Evolutionary conservation across 495 filamentous ascomycete genomes (phyloP), one percentile per base, ranked within the genome.

Genomic region (Evernia prunastri): DNA sequence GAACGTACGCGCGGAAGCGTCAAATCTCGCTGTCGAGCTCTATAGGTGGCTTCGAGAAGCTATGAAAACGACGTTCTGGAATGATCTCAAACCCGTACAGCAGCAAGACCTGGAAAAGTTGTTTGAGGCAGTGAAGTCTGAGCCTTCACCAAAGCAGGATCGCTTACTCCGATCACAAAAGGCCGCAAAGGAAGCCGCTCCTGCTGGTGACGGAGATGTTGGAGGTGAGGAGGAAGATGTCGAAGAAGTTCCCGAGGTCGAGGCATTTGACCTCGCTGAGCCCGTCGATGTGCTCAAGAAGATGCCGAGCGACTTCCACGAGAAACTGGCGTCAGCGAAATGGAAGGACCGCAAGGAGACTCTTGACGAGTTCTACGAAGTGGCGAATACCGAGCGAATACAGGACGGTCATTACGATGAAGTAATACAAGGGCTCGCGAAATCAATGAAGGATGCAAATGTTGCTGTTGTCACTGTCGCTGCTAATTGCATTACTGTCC

Each of bases 271-370:
- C 74, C 80, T 99, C 23, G 91, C 88, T 51, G 91, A 96, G 67
- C 89, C 93, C 0, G 86, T 97, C 37, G 91, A 97, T 73, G 88
- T 96, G 3, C 70, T 91, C 58, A 80, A 86, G n/a, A 96, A 94
- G 69, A 75, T 97, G 13, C 89, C 94, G 2, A 85, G 85, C 27
- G 83, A 91, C 71, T 89, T 96, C 61, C 79, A 83, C 56, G 94
- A 97, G 35, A 86, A 88, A 49, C 76, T 97, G 40, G 85, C 81
- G 3, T 96, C 92, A 42, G 84, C 92, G 17, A 99, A 97, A 70
- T 99, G 95, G 95, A 97, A 97, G 73, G 95, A 99, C 69, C 84
- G 95, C 63, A 97, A 97, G 76, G 95, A 99, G 57, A 89, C 91
- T 0, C 77, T 97, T 35, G 95, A 99, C 64, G 92, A 86, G 10